phyloP scores from a whole-genome alignment of 495 filamentous ascomycete genomes.

The Hypoxylon intermedium region DNA sequence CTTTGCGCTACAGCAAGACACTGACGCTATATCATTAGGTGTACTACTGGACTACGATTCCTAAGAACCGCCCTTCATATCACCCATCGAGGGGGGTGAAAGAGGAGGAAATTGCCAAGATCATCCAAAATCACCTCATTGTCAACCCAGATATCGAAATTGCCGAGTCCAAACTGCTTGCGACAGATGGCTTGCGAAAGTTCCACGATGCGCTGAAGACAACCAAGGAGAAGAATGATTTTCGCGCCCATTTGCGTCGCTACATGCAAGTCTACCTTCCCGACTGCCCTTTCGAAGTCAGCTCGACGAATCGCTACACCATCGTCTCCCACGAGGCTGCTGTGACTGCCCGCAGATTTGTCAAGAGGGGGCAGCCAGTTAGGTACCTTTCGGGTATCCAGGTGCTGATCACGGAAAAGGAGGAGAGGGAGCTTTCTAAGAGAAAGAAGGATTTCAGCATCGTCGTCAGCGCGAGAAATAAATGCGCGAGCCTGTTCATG shows the following conservation, averaged over 20 bases:
- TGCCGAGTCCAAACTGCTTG: conserved; percentile 75
- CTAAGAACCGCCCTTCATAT: conserved; percentile 91
- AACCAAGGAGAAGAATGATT: conserved; percentile 84
- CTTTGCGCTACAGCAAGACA: conserved; percentile 10
- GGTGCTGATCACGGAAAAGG: conserved; percentile 85
- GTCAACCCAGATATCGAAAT: conserved; percentile 70
- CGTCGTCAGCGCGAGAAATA: conserved; percentile 89
- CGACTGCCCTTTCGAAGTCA: conserved; percentile 92
- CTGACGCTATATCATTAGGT: conserved; percentile 60
- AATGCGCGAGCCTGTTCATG: conserved; percentile 86
- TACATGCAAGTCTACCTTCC: conserved; percentile 93
- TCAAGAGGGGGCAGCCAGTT: conserved; percentile 82
- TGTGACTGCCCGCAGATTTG: conserved; percentile 78
- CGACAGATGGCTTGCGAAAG: conserved; percentile 74
- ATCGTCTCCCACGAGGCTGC: conserved; percentile 86
- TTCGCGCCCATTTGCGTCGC: conserved; percentile 81
- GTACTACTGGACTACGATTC: conserved; percentile 93
- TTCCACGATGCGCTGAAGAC: conserved; percentile 70
- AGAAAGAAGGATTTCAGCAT: conserved; percentile 93
- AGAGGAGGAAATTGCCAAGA: conserved; percentile 79
- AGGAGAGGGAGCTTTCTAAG: conserved; percentile 79
- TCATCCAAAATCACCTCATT: conserved; percentile 79
- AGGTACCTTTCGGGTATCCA: conserved; percentile 90
- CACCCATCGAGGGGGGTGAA: conserved; percentile 79
- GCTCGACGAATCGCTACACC: conserved; percentile 95